Conservation (phyloP, 2,329 filamentous ascomycete species). For the Xylaria sp. region DNA sequence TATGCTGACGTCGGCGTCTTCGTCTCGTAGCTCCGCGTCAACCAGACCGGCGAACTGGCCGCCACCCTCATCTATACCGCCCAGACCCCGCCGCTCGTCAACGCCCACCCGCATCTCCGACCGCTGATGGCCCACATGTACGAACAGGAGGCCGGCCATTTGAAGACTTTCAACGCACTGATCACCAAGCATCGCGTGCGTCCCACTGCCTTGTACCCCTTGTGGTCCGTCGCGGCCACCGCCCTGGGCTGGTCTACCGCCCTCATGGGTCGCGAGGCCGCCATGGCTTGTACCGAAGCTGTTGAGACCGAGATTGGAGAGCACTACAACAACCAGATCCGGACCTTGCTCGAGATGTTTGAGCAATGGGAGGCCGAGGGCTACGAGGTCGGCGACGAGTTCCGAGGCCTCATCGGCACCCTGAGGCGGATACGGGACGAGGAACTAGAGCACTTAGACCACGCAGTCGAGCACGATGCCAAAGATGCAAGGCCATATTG, state of each 20-base stretch:
- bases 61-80: constrained; percentile 93
- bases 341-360: constrained; percentile 83
- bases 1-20: constrained; percentile 19
- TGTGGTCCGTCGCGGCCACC: constrained; percentile 85
- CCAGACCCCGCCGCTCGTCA: constrained; percentile 83
- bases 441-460: constrained; percentile 95
- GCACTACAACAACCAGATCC: constrained; percentile 94
- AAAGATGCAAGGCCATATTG: constrained; percentile 91
- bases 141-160: constrained; percentile 91
- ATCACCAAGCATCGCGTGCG: constrained; percentile 88
- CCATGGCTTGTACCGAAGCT: constrained; percentile 98
- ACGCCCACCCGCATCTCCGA: constrained; percentile 84
- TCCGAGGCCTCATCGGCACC: constrained; percentile 76
- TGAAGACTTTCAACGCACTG: constrained; percentile 84
- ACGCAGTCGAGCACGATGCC: constrained; percentile 92
- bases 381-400: constrained; percentile 81
- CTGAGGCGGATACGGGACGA: constrained; percentile 90
- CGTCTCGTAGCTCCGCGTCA: constrained; percentile 78
- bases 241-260: constrained; percentile 90
- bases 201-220: constrained; percentile 89
- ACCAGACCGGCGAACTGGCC: constrained; percentile 97
- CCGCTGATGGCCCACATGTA: constrained; percentile 98
- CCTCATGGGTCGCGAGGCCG: constrained; percentile 87
- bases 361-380: constrained; percentile 78
- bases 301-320: constrained; percentile 97